Base-by-base conservation (phyloP, 169 alveolate species). In the Plasmodium coatneyi region DNA sequence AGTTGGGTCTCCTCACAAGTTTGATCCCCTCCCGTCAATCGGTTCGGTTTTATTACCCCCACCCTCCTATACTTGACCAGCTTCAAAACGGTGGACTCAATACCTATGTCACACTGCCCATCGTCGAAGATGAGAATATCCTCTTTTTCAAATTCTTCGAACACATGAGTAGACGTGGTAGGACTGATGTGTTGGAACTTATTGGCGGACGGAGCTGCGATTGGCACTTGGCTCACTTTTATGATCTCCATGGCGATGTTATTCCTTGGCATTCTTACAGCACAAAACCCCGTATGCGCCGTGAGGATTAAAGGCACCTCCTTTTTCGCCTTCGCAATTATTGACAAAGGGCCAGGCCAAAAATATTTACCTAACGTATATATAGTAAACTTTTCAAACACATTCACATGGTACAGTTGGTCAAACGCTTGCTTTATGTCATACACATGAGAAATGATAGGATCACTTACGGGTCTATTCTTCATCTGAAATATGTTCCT, bases 141-240 rank as follows among this genome's bases (percentile, higher is more conserved):
- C 76, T 97, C 99, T 30, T 94, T 84, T 82, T 79, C 86, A 84
- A 99, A 99, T 94, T 99, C 99, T 74, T 97, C 93, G 30, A 95
- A 93, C 14, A 99, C 99, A 92, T 99, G 99, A 46, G 96, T 94
- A 12, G 99, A 98, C 43, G 96, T 95, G 0, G 99, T 98, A 7
- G 99, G 99, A 84, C 99, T 97, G n/a, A 99, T 98, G 96, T 99
- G 99, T 28, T 99, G 98, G 78, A 98, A 99, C 93, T 97, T 96
- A 95, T 99, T 99, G 0, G 99, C 99, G 19, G 98, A 96, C 16
- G 99, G 99, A 16, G 99, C 99, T 41, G 99, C 99, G 16, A 99
- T 95, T 0, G 99, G 99, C 0, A 96, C 78, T 3, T 94, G 93
- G 41, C 97, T 80, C 36, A 92, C 72, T 92, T 95, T 92, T 14